A percentile compares a stretch with the other conserved stretches of the same genome.
Evolutionary conservation across 78 protist genomes (phyloP).

Genomic region (Pirum gemmata): DNA sequence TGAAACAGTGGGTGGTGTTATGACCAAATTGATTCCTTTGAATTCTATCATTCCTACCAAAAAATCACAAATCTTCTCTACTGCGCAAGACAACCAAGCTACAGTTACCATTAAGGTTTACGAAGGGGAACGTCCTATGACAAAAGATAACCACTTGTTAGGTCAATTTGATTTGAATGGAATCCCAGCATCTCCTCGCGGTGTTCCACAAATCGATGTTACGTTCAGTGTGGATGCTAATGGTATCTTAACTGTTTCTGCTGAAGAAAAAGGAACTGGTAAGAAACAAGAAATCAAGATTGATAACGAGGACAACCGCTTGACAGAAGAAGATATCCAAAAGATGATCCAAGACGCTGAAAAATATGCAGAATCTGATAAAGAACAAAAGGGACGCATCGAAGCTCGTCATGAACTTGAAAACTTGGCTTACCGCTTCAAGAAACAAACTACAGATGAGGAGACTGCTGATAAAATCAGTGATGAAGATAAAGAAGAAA

Average conservation of each 20-base stretch:
- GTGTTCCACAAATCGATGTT: slow-evolving; percentile 92
- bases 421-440: slow-evolving; percentile 66
- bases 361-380: slow-evolving; percentile 79
- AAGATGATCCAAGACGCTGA: slow-evolving; percentile 87
- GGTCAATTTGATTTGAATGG: slow-evolving; percentile 82
- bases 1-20: slow-evolving; percentile 93
- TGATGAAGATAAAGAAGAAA: slow-evolving; percentile 80
- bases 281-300: slow-evolving; percentile 78
- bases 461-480: slow-evolving; percentile 81
- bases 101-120: slow-evolving; percentile 85
- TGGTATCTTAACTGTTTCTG: slow-evolving; percentile 86
- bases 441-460: slow-evolving; percentile 57
- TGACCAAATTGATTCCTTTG: slow-evolving; percentile 88
- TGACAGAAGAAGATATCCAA: slow-evolving; percentile 81
- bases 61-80: slow-evolving; percentile 90
- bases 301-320: slow-evolving; percentile 87
- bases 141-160: slow-evolving; percentile 83
- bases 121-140: slow-evolving; percentile 95
- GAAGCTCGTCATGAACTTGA: slow-evolving; percentile 79
- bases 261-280: slow-evolving; percentile 86
- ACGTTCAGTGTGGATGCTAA: slow-evolving; percentile 84
- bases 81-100: slow-evolving; percentile 87
- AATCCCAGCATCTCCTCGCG: slow-evolving; percentile 89
- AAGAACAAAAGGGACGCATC: slow-evolving; percentile 58
- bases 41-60: slow-evolving; percentile 88